Evolutionary conservation across 2,329 filamentous ascomycete species (phyloP).

Genomic region (Ophiosphaerella korrae): DNA sequence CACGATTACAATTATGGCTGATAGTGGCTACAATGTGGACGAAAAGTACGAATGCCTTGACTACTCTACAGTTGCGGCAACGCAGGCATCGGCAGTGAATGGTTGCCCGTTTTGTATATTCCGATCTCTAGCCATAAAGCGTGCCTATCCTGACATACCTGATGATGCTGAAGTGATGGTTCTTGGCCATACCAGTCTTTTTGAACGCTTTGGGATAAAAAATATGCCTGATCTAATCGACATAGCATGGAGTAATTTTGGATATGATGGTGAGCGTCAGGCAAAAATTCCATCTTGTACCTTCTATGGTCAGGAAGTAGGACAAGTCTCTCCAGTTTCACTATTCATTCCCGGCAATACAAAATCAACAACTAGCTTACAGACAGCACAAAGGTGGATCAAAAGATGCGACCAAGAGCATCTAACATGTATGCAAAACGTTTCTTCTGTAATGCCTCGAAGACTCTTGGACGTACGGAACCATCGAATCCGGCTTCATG

Average conservation of each 20-base stretch:
- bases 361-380: neutral
- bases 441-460: neutral
- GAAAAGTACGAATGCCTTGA: neutral
- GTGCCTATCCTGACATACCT: neutral
- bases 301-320: neutral
- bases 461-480: neutral
- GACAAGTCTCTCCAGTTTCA: neutral
- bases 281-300: no score
- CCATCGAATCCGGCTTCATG: neutral
- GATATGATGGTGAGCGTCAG: no score
- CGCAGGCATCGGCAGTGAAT: neutral
- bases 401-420: neutral
- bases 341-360: neutral
- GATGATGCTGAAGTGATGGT: neutral
- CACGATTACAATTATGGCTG: neutral
- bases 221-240: no score
- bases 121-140: neutral
- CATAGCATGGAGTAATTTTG: no score
- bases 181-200: neutral
- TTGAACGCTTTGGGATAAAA: neutral
- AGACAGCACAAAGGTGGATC: neutral
- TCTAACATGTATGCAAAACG: neutral
- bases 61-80: neutral
- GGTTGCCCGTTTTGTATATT: neutral
- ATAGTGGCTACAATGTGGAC: neutral